These are phyloP conservation scores for Backusella psychrophila DNA, from an alignment of 192 early-diverging fungal genomes.

Conservation along the genomic window DNA sequence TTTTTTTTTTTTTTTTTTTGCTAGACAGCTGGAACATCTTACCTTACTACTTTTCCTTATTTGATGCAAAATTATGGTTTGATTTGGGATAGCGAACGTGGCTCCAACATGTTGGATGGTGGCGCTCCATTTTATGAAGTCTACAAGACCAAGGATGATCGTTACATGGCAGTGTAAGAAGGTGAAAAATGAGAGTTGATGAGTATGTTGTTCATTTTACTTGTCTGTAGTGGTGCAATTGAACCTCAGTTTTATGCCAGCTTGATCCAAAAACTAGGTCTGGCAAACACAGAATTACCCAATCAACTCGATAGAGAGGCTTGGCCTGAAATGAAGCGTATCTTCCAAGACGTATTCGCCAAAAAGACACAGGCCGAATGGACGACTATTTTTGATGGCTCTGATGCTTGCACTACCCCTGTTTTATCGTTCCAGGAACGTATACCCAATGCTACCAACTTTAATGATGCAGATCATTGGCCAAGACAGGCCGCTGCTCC, in stretches of 20 bases:
- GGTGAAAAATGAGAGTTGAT: neutral
- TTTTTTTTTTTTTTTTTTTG: neutral
- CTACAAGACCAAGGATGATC: constrained; percentile 64
- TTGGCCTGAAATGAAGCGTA: constrained; percentile 54
- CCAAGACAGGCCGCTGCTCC: constrained; percentile 41
- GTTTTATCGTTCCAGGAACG: constrained; percentile 44
- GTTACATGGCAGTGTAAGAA: constrained; percentile 59
- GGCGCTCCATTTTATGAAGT: constrained; percentile 69
- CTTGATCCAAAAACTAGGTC: constrained; percentile 44
- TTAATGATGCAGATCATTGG: constrained; percentile 21
- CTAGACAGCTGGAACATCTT: constrained; percentile 48
- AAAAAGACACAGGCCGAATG: constrained; percentile 63
- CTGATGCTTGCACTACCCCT: constrained; percentile 68
- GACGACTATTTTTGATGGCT: constrained; percentile 53
- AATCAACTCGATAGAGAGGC: constrained; percentile 45
- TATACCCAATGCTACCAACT: constrained; percentile 16
- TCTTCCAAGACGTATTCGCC: constrained; percentile 48
- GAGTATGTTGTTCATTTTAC: neutral
- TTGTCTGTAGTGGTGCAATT: constrained; percentile 47
- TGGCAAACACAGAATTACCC: constrained; percentile 37
- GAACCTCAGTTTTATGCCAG: constrained; percentile 64
- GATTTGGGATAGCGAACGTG: constrained; percentile 49
- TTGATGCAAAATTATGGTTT: constrained; percentile 55
- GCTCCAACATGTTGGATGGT: constrained; percentile 60
- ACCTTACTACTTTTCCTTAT: constrained; percentile 59